A percentile compares a stretch with the other conserved stretches of the same genome.
phyloP scores from a whole-genome alignment of 2,329 filamentous ascomycete species.

The Metarhizium anisopliae region DNA sequence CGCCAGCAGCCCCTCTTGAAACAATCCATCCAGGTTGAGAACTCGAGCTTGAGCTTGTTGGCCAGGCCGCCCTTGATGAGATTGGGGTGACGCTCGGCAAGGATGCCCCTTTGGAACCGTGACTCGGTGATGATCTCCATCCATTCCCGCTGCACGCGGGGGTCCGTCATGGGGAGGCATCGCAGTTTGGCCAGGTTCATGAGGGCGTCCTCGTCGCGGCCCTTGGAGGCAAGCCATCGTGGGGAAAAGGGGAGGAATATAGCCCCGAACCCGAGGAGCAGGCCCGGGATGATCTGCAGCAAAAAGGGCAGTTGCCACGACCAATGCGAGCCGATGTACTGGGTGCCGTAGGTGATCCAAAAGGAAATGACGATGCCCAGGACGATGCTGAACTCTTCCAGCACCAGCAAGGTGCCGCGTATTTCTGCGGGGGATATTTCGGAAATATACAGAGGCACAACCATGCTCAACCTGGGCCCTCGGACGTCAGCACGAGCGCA shows the following conservation, averaged over 20 bases:
- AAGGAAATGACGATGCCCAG: conserved; percentile 22
- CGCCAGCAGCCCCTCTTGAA: conserved; percentile 40
- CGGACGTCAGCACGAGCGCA: neutral
- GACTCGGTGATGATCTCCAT: conserved; percentile 17
- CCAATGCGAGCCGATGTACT: conserved; percentile 15
- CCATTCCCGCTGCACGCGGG: conserved; percentile 14
- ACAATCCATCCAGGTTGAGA: conserved; percentile 39
- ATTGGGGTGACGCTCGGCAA: conserved; percentile 22
- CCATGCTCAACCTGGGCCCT: conserved; percentile 17
- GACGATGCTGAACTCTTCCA: conserved; percentile 27
- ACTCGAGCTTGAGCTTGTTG: conserved; percentile 33
- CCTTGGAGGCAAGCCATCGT: conserved; percentile 17
- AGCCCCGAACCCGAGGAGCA: conserved; percentile 15
- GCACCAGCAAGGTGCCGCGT: conserved; percentile 35
- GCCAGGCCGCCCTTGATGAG: conserved; percentile 23
- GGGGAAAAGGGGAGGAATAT: conserved; percentile 18
- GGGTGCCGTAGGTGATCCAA: conserved; percentile 22
- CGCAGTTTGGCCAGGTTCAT: conserved; percentile 14
- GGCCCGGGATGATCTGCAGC: conserved; percentile 18
- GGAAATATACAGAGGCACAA: conserved; percentile 33
- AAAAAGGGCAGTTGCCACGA: conserved; percentile 22
- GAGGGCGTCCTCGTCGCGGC: conserved; percentile 16
- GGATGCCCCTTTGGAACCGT: conserved; percentile 16
- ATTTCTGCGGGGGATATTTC: conserved; percentile 39
- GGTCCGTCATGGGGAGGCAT: conserved; percentile 12